Base-by-base conservation (phyloP, 2,329 filamentous ascomycete genomes). In the Colletotrichum orchidophilum region DNA sequence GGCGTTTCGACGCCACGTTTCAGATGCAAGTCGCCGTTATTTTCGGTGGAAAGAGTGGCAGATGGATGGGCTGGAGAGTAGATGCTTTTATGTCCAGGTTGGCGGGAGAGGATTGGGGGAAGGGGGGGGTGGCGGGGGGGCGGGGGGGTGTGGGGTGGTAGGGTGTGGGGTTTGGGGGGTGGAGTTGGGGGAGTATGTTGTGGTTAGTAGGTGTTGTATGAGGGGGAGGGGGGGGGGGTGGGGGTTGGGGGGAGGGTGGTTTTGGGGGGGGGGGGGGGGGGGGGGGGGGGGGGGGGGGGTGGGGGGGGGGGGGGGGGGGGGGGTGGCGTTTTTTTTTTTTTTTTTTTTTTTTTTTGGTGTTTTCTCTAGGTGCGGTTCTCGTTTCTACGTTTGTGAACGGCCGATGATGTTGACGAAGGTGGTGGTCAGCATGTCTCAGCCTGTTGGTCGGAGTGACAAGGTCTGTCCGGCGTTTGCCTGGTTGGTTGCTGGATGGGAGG, bases 21-120 rank as follows among this genome's bases (percentile, higher is more conserved):
- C 55, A 62, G 31, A 66, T 66, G 64, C 64, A 52, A 31, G 49
- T 60, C 54, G 63, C 63, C 63, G 63, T 3, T 18, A 53, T 8
- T 31, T 24, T 66, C 42, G 54, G 42, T 53, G 54, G 31, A 39
- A 50, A 15, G 1, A 3, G 24, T 11, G 18, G 3, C 5, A 7
- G 49, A 12, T 39, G 21, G 9, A 2, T 8, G 42, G 15, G 12
- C 8, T 54, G 21, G 49, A 12, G 49, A 52, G 2, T 3, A 42
- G 9, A 21, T 12, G 31, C 5, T 29, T 39, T 15, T 21, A 27
- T 27, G 24, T 9, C 5, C 5, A 18, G 39, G 15, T 18, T 46
- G 3, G 39, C 9, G 39, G 9, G 6, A n/a, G 18, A 18, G 11
- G 12, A 8, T 33, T 54, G 21, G 26, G 52, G 26, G 13, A 24